phyloP scores from a whole-genome alignment of 176 grass and related monocot genomes.

The Carex cristatella region DNA sequence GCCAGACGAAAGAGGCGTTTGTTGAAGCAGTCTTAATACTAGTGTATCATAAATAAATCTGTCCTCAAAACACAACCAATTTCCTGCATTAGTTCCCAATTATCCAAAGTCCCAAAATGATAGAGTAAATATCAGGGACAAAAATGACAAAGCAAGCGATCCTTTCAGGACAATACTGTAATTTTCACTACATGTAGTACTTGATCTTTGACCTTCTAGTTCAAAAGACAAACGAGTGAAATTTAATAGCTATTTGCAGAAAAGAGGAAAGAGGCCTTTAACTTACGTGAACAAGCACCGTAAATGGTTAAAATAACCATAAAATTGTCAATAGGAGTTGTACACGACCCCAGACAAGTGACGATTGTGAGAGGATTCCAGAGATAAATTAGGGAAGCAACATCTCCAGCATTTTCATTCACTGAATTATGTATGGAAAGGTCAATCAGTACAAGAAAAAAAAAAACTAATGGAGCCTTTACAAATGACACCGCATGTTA shows the following conservation, averaged over 20 bases:
- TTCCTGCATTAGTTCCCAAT: neutral
- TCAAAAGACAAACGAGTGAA: neutral
- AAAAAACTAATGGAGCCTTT: neutral
- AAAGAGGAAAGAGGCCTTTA: neutral
- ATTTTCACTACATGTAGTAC: neutral
- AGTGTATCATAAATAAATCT: slow-evolving; percentile 14
- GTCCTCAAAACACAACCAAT: slow-evolving; percentile 12
- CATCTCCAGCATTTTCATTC: slow-evolving; percentile 50
- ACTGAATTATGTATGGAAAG: slow-evolving; percentile 11
- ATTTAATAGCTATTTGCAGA: neutral
- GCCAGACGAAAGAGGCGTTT: neutral
- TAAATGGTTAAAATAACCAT: slow-evolving; percentile 80
- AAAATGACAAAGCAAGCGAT: neutral
- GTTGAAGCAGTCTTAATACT: slow-evolving; percentile 27
- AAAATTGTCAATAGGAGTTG: slow-evolving; percentile 92
- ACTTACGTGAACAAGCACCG: slow-evolving; percentile 86
- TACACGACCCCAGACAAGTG: slow-evolving; percentile 78
- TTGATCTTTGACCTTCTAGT: neutral
- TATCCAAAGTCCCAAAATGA: neutral
- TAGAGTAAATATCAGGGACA: neutral
- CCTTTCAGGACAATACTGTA: neutral
- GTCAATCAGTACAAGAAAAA: slow-evolving; percentile 21
- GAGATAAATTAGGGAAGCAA: slow-evolving; percentile 87
- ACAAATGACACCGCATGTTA: neutral
- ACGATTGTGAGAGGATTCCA: slow-evolving; percentile 95